These are phyloP conservation scores for Pleurotus pulmonarius DNA, from an alignment of 768 basidiomycete species.

Conservation along the genomic window DNA sequence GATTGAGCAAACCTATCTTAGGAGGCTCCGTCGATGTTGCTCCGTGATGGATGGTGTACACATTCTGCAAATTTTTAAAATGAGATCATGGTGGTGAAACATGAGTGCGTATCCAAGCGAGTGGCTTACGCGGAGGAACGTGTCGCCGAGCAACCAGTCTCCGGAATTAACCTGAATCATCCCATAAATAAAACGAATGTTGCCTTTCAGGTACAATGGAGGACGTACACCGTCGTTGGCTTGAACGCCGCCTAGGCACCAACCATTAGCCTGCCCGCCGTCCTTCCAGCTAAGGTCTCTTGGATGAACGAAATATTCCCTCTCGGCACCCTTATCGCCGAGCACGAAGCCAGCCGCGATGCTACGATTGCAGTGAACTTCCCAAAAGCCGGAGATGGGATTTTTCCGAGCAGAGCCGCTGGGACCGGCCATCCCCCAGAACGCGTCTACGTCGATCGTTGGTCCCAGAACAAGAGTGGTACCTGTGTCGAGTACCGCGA, in stretches of 20 bases:
- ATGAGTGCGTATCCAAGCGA: neutral
- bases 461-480: conserved; percentile 57
- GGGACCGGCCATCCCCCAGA: conserved; percentile 44
- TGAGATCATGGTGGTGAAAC: conserved; percentile 11
- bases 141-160: conserved; percentile 62
- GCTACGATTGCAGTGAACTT: conserved; percentile 47
- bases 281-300: conserved; percentile 50
- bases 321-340: conserved; percentile 27
- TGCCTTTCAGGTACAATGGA: neutral
- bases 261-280: conserved; percentile 32
- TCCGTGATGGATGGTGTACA: conserved; percentile 47
- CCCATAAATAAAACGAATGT: neutral
- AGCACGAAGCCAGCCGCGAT: conserved; percentile 42
- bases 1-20: conserved; percentile 39
- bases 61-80: conserved; percentile 35
- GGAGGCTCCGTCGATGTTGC: conserved; percentile 35
- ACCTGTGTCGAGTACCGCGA: conserved; percentile 64
- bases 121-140: conserved; percentile 46
- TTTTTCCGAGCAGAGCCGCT: conserved; percentile 35
- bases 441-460: conserved; percentile 43
- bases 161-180: conserved; percentile 32
- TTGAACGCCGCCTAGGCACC: conserved; percentile 59
- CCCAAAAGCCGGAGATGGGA: conserved; percentile 34
- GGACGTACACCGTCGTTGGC: conserved; percentile 41
- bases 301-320: conserved; percentile 45